Conservation (phyloP, 2,329 filamentous ascomycete species). For the Hymenoscyphus fraxineus region DNA sequence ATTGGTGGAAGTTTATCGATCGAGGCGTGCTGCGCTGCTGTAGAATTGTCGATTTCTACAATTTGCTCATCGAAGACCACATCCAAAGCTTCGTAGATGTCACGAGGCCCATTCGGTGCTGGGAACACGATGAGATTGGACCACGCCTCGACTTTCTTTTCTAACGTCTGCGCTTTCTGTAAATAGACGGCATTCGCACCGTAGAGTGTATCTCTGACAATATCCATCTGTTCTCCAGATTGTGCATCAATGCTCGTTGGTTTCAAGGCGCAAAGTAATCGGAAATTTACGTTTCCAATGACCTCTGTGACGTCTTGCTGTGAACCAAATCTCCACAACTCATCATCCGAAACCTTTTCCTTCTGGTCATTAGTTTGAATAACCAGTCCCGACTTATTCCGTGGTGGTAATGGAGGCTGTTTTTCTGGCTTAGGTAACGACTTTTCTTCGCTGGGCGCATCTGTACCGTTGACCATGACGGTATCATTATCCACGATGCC, state of each 20-base stretch:
- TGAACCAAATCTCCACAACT: conserved; percentile 35
- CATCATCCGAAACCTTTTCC: conserved; percentile 30
- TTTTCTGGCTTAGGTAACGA: conserved; percentile 27
- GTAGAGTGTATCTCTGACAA: conserved; percentile 68
- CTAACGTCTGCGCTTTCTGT: conserved; percentile 46
- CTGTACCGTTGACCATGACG: conserved; percentile 38
- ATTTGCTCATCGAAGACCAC: conserved; percentile 78
- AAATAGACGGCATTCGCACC: conserved; percentile 59
- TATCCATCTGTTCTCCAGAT: conserved; percentile 75
- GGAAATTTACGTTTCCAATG: conserved; percentile 86
- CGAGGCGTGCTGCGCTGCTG: conserved; percentile 62
- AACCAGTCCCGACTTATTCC: conserved; percentile 34
- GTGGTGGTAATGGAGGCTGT: conserved; percentile 34
- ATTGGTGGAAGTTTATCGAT: conserved; percentile 78
- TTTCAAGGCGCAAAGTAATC: conserved; percentile 83
- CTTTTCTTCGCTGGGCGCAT: conserved; percentile 12
- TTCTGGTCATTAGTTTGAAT: conserved; percentile 31
- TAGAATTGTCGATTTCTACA: conserved; percentile 60
- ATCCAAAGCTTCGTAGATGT: conserved; percentile 81
- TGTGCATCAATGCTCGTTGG: conserved; percentile 59
- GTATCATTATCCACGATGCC: conserved; percentile 18
- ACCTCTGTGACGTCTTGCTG: conserved; percentile 98
- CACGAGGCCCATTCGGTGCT: conserved; percentile 46
- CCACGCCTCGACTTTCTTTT: conserved; percentile 41
- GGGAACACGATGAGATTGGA: conserved; percentile 59